Percentiles rank a stretch among this genome's conserved stretches.
Evolutionary conservation across 192 early-diverging fungal genomes (phyloP).

Genomic region (Coemansia sp.): DNA sequence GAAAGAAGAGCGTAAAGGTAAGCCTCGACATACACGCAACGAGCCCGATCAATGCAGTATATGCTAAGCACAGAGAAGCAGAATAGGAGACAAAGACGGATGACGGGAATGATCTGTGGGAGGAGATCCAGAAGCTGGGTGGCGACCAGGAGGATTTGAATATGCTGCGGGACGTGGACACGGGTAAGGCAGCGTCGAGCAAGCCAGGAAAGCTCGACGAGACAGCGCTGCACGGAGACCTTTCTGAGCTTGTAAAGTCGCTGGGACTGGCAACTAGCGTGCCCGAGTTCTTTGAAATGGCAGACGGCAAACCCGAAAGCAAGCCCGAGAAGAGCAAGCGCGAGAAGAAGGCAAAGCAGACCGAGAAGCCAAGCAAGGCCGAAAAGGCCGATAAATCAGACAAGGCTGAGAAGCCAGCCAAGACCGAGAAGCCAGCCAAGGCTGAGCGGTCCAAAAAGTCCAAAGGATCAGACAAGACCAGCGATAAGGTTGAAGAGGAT

Average conservation of each 20-base stretch:
- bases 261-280: slow-evolving; percentile 33
- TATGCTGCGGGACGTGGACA: slow-evolving; percentile 59
- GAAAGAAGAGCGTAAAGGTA: slow-evolving; percentile 19
- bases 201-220: slow-evolving; percentile 22
- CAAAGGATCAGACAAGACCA: slow-evolving; percentile 6
- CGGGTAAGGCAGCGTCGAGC: slow-evolving; percentile 27
- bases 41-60: neutral
- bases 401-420: slow-evolving; percentile 11
- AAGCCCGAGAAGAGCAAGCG: slow-evolving; percentile 10
- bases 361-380: slow-evolving; percentile 9
- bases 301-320: slow-evolving; percentile 19
- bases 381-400: neutral
- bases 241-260: slow-evolving; percentile 44
- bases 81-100: slow-evolving; percentile 7
- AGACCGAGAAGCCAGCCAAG: slow-evolving; percentile 9
- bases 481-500: slow-evolving; percentile 21
- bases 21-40: neutral
- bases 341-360: slow-evolving; percentile 4
- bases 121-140: slow-evolving; percentile 67
- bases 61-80: neutral
- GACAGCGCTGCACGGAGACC: slow-evolving; percentile 27
- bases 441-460: neutral
- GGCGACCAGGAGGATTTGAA: slow-evolving; percentile 60
- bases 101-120: slow-evolving; percentile 40
- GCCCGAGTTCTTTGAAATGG: slow-evolving; percentile 30